Evolutionary conservation across 352 stramenopile genomes (phyloP).

Genomic region (Pythium myriotylum): DNA sequence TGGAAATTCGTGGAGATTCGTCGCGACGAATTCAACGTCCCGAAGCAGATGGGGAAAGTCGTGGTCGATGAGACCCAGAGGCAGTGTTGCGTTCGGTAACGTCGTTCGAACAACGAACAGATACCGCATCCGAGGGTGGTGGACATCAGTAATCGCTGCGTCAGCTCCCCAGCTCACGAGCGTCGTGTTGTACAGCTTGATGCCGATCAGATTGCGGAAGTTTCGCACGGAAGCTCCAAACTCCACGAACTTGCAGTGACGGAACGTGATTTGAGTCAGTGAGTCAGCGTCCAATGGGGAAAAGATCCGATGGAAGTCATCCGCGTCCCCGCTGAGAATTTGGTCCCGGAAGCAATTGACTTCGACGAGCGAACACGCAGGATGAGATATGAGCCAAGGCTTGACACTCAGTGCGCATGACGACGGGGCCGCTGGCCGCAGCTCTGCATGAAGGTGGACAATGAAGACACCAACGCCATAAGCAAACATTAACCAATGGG

Average conservation of each 20-base stretch:
- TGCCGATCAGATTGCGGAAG: slow-evolving; percentile 30
- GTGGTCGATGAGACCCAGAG: slow-evolving; percentile 31
- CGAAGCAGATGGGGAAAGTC: slow-evolving; percentile 36
- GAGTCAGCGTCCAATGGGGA: slow-evolving; percentile 30
- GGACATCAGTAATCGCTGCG: slow-evolving; percentile 26
- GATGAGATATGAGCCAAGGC: slow-evolving; percentile 30
- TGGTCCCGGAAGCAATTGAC: slow-evolving; percentile 31
- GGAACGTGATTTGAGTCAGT: slow-evolving; percentile 35
- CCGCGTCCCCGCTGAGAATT: slow-evolving; percentile 18
- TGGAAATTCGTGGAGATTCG: slow-evolving; percentile 40
- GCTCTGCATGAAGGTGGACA: slow-evolving; percentile 18
- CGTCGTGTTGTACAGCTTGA: slow-evolving; percentile 49
- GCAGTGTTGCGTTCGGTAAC: slow-evolving; percentile 35
- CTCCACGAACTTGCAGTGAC: slow-evolving; percentile 35
- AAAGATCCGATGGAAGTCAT: slow-evolving; percentile 23
- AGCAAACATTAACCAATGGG: slow-evolving; percentile 4
- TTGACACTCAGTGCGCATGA: slow-evolving; percentile 17
- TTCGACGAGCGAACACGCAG: slow-evolving; percentile 38
- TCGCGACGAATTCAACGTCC: slow-evolving; percentile 44
- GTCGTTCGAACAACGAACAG: slow-evolving; percentile 40
- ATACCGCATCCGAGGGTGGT: slow-evolving; percentile 32
- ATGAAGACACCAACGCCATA: slow-evolving; percentile 11
- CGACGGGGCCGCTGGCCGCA: not conserved
- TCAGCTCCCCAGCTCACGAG: slow-evolving; percentile 30
- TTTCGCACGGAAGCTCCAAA: slow-evolving; percentile 28